Evolutionary conservation across 768 basidiomycete species (phyloP).

Genomic region (Russula foetens): DNA sequence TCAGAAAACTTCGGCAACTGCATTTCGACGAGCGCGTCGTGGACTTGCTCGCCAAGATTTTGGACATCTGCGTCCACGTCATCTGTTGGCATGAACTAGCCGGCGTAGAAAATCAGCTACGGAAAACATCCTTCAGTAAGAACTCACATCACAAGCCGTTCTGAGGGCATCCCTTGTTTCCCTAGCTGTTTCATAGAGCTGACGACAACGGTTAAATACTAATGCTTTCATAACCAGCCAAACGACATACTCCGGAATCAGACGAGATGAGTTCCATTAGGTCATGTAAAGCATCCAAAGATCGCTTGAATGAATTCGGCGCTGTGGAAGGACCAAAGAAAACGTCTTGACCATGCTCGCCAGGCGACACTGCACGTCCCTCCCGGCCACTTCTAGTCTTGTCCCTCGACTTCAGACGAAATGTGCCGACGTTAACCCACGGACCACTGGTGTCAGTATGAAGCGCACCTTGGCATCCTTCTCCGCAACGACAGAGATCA

Average conservation of each 20-base stretch:
- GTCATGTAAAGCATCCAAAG: not conserved
- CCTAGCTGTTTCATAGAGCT: not conserved
- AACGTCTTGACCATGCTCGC: not conserved
- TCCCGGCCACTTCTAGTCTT: not conserved
- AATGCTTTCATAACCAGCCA: not conserved
- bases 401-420: not conserved
- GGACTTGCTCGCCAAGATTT: not conserved
- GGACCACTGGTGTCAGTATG: not conserved
- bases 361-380: not conserved
- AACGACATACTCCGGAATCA: not conserved
- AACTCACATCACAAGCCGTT: conserved; percentile 2
- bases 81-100: not conserved
- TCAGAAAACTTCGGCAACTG: not conserved
- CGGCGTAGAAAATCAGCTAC: not conserved
- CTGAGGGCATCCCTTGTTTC: not conserved
- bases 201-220: not conserved
- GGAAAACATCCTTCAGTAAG: not conserved
- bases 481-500: not conserved
- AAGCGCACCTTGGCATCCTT: not conserved
- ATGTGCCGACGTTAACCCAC: not conserved
- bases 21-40: not conserved
- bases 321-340: conserved; percentile 3
- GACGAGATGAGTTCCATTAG: not conserved
- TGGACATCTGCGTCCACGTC: not conserved
- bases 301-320: conserved; percentile 3